A percentile compares a stretch with the other conserved stretches of the same genome.
Evolutionary conservation across 2,329 filamentous ascomycete genomes (phyloP).

Genomic region (Fusarium brevicatenulatum): DNA sequence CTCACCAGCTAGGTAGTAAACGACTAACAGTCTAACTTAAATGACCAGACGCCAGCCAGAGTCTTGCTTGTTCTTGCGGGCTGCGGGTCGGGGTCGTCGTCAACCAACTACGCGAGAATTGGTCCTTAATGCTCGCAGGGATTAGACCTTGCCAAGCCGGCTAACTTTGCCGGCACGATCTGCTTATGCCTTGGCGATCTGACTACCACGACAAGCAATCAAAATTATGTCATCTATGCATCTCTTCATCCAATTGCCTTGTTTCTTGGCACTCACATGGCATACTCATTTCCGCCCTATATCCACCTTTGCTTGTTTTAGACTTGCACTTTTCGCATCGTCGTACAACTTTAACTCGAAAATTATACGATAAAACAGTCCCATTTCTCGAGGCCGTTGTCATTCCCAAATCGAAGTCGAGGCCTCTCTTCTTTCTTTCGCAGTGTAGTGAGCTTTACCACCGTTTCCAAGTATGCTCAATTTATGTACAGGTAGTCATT

Average conservation of each 20-base stretch:
- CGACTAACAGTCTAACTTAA: not conserved
- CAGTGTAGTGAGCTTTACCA: not conserved
- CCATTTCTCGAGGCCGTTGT: not conserved
- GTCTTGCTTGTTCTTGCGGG: slow-evolving; percentile 7
- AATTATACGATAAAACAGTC: not conserved
- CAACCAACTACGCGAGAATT: slow-evolving; percentile 1
- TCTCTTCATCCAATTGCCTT: slow-evolving; percentile 10
- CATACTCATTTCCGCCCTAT: slow-evolving; percentile 9
- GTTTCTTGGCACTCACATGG: slow-evolving; percentile 5
- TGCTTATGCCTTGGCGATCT: slow-evolving; percentile 34
- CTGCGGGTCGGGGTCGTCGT: slow-evolving; percentile 27
- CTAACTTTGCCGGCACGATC: slow-evolving; percentile 41
- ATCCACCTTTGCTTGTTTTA: not conserved
- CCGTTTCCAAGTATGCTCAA: not conserved
- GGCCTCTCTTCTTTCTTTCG: not conserved
- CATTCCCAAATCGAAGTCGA: not conserved
- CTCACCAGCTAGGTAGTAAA: slow-evolving; percentile 1
- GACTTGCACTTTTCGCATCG: not conserved
- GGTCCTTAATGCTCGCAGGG: slow-evolving; percentile 11
- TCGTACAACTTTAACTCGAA: not conserved
- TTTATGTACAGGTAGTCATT: not conserved
- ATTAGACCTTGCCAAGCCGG: slow-evolving; percentile 38
- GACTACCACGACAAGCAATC: not conserved
- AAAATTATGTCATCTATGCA: slow-evolving; percentile 28
- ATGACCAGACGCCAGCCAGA: not conserved